Percentiles rank a stretch among this genome's conserved stretches.
Conservation (phyloP, 352 stramenopile species). For the Globisporangium rhizosaccharum region DNA sequence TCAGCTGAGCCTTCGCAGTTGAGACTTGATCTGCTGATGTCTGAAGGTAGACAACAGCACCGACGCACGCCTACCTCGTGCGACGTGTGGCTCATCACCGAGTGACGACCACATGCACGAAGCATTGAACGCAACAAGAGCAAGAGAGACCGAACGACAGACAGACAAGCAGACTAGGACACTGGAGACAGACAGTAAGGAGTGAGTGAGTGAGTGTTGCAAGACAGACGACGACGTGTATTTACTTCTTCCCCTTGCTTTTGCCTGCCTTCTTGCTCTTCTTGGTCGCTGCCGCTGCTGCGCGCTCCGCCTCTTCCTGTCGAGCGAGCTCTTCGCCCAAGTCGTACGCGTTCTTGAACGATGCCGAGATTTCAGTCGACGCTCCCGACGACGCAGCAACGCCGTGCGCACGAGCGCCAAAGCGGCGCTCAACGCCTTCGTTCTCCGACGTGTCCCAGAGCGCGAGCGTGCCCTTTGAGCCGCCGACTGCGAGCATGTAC, state of each 20-base stretch:
- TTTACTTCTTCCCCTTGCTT: constrained; percentile 39
- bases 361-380: constrained; percentile 50
- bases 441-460: constrained; percentile 90
- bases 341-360: constrained; percentile 70
- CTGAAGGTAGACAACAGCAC: too few relatives aligned
- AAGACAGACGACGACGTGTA: not conserved
- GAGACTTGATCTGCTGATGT: too few relatives aligned
- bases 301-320: constrained; percentile 62
- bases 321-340: constrained; percentile 70
- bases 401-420: constrained; percentile 64
- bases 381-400: constrained; percentile 18
- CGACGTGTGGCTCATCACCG: too few relatives aligned
- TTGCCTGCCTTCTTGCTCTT: constrained; percentile 49
- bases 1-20: too few relatives aligned
- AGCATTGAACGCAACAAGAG: too few relatives aligned
- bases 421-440: constrained; percentile 76
- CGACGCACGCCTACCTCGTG: too few relatives aligned
- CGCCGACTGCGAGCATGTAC: constrained; percentile 87
- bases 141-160: too few relatives aligned
- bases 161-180: too few relatives aligned
- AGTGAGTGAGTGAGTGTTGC: too few relatives aligned
- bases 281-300: constrained; percentile 18
- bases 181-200: too few relatives aligned
- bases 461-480: constrained; percentile 83
- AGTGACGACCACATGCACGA: too few relatives aligned